Base-by-base conservation (phyloP, 805 yeast species). In the Kuraishia borneana region DNA sequence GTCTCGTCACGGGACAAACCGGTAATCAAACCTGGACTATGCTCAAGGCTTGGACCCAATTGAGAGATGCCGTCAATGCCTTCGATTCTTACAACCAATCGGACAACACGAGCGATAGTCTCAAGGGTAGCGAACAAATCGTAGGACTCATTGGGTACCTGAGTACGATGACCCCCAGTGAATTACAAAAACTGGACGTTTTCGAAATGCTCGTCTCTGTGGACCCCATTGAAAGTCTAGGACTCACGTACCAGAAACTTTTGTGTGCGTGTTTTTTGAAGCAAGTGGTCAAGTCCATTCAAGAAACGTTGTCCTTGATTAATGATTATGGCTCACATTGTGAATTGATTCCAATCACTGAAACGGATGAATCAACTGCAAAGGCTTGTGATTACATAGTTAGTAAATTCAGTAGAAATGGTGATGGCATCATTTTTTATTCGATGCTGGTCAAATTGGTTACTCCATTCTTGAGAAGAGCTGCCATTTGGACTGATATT, bases 391-490 rank as follows among this genome's bases (percentile, higher is more conserved):
- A 6, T 31, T 26, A 33, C 22, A 18, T 27, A 19, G 7, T 21
- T 17, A n/a, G 26, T 40, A 29, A 7, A n/a, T 5, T 19, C 21
- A 17, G 22, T 12, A n/a, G 31, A 33, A 35, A 36, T 14, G n/a
- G 27, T 17, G 26, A 27, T 13, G 23, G 23, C 6, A 18, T 42
- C 7, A 8, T 38, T 5, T 23, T 77, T 3, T 73, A 63, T 44
- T 60, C 77, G 0, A 62, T 80, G 70, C 31, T 77, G 16, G 49
- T 67, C n/a, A 74, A 71, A 44, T 53, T 76, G 2, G 50, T 67
- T 6, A 69, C 80, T 0, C 84, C 87, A 16, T 83, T 77, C 42
- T 58, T 83, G 35, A 61, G 94, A 41, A 68, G 73, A 43, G 60
- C 73, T 12, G 68, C 79, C 5, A 68, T 83, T 5, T 73, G 69